Evolutionary conservation across 2,329 filamentous ascomycete genomes (phyloP).

Genomic region (Coniella vitis): DNA sequence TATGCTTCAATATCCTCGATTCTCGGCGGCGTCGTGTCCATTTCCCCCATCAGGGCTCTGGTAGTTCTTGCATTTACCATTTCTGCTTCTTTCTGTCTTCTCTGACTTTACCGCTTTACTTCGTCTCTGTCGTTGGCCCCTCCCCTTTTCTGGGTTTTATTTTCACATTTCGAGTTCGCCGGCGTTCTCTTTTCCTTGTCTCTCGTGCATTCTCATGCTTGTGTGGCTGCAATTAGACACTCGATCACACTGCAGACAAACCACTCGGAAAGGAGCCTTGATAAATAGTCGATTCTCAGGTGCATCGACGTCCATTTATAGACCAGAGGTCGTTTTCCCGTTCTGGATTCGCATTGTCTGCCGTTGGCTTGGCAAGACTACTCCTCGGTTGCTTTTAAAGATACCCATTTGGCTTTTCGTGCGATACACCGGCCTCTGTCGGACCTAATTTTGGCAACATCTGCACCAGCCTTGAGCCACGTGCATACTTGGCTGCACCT

Average conservation of each 20-base stretch:
- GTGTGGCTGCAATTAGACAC: background rate
- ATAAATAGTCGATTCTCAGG: background rate
- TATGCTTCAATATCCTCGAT: background rate
- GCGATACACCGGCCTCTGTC: background rate
- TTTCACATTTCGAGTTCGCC: conserved; percentile 2
- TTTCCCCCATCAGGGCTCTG: conserved; percentile 36
- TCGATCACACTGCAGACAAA: conserved; percentile 7
- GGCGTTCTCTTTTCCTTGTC: conserved; percentile 13
- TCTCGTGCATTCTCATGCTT: background rate
- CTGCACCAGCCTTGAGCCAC: conserved; percentile 15
- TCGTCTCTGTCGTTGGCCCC: background rate
- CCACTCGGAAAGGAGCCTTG: background rate
- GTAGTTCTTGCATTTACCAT: conserved; percentile 34
- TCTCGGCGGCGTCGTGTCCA: conserved; percentile 14
- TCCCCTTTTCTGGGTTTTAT: background rate
- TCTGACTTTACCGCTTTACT: conserved; percentile 5
- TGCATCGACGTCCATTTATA: conserved; percentile 9
- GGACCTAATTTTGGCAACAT: conserved; percentile 2
- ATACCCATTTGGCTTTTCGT: conserved; percentile 9
- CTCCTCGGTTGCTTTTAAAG: conserved; percentile 2
- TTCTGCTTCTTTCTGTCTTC: conserved; percentile 16
- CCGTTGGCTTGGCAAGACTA: conserved; percentile 4
- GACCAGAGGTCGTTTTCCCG: conserved; percentile 16
- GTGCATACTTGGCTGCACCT: conserved; percentile 20
- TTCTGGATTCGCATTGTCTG: conserved; percentile 1